Base-by-base conservation (phyloP, 208 protist genomes). In the Phytomonas sp. region DNA sequence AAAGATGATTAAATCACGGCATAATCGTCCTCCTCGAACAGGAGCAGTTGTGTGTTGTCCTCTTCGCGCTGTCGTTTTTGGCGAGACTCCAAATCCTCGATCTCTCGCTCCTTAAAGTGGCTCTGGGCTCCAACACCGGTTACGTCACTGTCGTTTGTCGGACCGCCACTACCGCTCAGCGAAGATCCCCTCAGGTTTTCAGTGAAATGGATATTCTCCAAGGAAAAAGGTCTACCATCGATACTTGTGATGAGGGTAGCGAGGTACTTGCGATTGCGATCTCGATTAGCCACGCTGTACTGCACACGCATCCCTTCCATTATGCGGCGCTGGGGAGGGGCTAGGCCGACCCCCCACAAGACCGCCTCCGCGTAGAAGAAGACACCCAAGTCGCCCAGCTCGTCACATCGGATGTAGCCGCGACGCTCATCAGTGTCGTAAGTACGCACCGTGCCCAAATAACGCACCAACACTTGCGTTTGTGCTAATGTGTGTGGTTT, bases 171-270 rank as follows among this genome's bases (percentile, higher is more conserved):
- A 4, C 59, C 61, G 63, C 73, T 52, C 63, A 63, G 42, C 52
- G 70, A 71, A 49, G 64, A 81, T 31, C 63, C 62, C 45, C 37
- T 32, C 67, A 71, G 67, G 69, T 82, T 75, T 60, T 89, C 78
- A 0, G 70, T 78, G 71, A 83, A 83, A 8, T 76, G 74, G 26
- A 80, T 75, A 45, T 89, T 94, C 2, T 69, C 66, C 16, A 80
- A 70, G 30, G 45, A 71, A 7, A 94, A 63, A 16, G 86, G 77
- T 36, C 63, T 77, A 66, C 82, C 84, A 36, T 90, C 79, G 0
- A 75, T 37, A 0, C 70, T 76, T 11, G 88, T 94, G 72, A 94
- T 85, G 30, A 94, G 77, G 29, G 88, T 89, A 14, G 86, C 88
- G 23, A 87, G 71, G 68, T 84, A 81, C 73, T 82, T 86, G 42